phyloP scores from a whole-genome alignment of 768 basidiomycete species.

The Termitomyces sp. region DNA sequence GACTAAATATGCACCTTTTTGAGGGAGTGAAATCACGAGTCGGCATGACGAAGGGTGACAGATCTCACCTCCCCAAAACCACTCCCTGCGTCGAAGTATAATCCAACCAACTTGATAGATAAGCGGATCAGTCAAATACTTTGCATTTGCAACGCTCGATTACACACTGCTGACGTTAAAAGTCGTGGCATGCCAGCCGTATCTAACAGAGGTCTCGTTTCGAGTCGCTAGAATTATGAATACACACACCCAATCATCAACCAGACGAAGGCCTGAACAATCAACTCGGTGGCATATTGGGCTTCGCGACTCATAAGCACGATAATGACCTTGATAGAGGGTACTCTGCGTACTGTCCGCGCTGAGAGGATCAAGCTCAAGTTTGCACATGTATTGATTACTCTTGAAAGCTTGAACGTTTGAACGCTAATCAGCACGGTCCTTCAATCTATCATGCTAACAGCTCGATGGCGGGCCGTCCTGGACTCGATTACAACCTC shows the following conservation, averaged over 20 bases:
- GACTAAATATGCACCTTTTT: slow-evolving; percentile 24
- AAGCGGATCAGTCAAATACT: not conserved
- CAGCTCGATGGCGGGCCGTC: slow-evolving; percentile 22
- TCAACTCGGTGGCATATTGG: slow-evolving; percentile 7
- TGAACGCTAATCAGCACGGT: not conserved
- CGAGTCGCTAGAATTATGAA: not conserved
- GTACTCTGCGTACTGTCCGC: too few relatives aligned
- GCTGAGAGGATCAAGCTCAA: too few relatives aligned
- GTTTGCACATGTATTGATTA: too few relatives aligned
- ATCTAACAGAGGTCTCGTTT: slow-evolving; percentile 14
- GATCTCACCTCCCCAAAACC: slow-evolving; percentile 19
- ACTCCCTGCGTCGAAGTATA: slow-evolving; percentile 15
- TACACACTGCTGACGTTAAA: slow-evolving; percentile 28
- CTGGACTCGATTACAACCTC: slow-evolving; percentile 9
- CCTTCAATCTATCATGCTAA: slow-evolving; percentile 20
- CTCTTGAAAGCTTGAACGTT: not conserved
- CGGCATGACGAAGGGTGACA: not conserved
- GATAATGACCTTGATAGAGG: not conserved
- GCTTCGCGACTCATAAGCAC: slow-evolving; percentile 4
- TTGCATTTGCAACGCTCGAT: slow-evolving; percentile 5
- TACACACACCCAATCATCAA: slow-evolving; percentile 20
- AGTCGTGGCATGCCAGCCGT: slow-evolving; percentile 27
- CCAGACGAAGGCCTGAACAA: slow-evolving; percentile 19
- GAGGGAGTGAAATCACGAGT: not conserved
- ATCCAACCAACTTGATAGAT: slow-evolving; percentile 24